phyloP scores from a whole-genome alignment of 148 eudicot genomes.

The Camellia granthamiana region DNA sequence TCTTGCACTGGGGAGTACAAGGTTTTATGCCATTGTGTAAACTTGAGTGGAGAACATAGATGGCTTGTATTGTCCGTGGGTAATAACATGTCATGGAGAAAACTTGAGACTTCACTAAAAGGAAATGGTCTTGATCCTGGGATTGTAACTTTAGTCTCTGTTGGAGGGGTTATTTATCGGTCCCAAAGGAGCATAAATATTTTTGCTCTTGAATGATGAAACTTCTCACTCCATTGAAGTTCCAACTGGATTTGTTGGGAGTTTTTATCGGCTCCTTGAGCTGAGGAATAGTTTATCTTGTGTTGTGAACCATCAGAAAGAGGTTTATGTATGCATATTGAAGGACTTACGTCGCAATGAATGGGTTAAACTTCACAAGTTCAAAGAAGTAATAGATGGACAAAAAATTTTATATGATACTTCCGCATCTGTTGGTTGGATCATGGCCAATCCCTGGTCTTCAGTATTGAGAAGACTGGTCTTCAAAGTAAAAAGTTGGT shows the following conservation, averaged over 20 bases:
- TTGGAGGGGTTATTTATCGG: constrained; percentile 1
- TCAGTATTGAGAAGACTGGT: neutral
- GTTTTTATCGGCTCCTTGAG: neutral
- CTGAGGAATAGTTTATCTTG: neutral
- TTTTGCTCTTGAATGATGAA: neutral
- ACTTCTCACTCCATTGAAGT: neutral
- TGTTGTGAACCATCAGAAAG: neutral
- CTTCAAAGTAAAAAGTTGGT: neutral
- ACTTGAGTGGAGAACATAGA: neutral
- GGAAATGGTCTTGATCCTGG: no score
- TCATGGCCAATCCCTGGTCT: neutral
- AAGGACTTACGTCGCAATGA: neutral
- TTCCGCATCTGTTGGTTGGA: constrained; percentile 2
- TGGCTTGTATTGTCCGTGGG: constrained; percentile 8
- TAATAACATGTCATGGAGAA: neutral
- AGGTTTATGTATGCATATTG: neutral
- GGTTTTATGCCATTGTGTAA: constrained; percentile 8
- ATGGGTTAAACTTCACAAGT: constrained; percentile 1
- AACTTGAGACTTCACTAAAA: neutral
- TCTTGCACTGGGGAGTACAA: constrained; percentile 9
- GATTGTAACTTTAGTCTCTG: neutral
- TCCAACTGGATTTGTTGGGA: neutral
- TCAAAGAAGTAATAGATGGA: neutral
- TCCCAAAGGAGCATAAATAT: neutral
- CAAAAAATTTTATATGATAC: neutral